These are phyloP conservation scores for Sclerotinia trifoliorum DNA, from an alignment of 2,329 filamentous ascomycete genomes.

Conservation along the genomic window DNA sequence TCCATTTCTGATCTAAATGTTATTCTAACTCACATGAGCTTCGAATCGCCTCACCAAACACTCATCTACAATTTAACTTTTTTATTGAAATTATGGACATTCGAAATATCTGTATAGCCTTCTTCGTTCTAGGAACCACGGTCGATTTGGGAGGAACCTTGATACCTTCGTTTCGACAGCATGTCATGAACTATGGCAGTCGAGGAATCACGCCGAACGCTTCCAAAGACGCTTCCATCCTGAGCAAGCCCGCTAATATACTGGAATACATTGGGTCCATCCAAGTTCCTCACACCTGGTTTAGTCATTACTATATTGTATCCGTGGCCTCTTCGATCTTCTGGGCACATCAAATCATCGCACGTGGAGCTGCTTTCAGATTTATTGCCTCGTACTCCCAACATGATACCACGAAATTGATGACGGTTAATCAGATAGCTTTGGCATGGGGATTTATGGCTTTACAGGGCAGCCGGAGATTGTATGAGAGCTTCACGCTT, in stretches of 20 bases:
- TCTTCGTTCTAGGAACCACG: conserved; percentile 36
- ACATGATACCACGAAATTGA: conserved; percentile 40
- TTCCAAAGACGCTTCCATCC: not conserved
- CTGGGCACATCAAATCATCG: conserved; percentile 67
- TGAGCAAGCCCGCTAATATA: conserved; percentile 16
- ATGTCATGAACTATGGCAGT: conserved; percentile 40
- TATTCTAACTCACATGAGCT: not conserved
- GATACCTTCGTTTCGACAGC: conserved; percentile 35
- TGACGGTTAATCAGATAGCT: conserved; percentile 61
- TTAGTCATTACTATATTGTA: conserved; percentile 79
- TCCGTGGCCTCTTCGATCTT: conserved; percentile 69
- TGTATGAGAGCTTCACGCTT: conserved; percentile 71
- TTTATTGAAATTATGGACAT: conserved; percentile 34
- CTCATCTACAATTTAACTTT: not conserved
- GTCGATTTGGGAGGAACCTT: conserved; percentile 34
- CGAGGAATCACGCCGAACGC: conserved; percentile 27
- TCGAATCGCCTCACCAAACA: not conserved
- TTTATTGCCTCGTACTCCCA: conserved; percentile 44
- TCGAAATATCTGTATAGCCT: conserved; percentile 32
- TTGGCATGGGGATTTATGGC: conserved; percentile 71
- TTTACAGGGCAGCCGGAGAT: conserved; percentile 69
- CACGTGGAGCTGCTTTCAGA: conserved; percentile 53
- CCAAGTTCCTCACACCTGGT: conserved; percentile 81
- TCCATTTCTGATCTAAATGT: not conserved
- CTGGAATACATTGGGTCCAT: conserved; percentile 32